Percentiles rank a stretch among this genome's conserved stretches.
phyloP scores from a whole-genome alignment of 225 moss, liverwort and hornwort genomes.

The Antitrichia curtipendula region DNA sequence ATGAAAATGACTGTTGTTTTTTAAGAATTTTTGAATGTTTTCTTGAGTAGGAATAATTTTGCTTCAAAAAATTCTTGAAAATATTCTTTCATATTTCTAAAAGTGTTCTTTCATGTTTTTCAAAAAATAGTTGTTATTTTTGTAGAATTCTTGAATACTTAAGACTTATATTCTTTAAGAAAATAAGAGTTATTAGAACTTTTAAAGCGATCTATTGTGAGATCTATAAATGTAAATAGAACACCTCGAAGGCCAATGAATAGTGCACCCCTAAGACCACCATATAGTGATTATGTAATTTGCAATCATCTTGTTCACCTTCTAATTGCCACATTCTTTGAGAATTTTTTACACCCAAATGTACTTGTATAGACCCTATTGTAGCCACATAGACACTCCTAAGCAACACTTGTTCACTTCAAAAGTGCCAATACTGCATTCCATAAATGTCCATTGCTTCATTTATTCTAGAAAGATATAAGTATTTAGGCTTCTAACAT shows the following conservation, averaged over 20 bases:
- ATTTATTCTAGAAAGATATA: too few relatives aligned
- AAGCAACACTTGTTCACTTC: not conserved
- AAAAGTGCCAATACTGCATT: not conserved
- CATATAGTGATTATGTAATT: not conserved
- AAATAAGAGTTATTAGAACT: not conserved
- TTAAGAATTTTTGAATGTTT: too few relatives aligned
- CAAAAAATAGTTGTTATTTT: too few relatives aligned
- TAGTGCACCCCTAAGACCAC: not conserved
- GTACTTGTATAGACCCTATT: too few relatives aligned
- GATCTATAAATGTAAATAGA: too few relatives aligned
- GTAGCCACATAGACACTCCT: too few relatives aligned
- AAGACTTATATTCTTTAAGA: fast-evolving
- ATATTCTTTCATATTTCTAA: not conserved
- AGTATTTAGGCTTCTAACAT: not conserved
- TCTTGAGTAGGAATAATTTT: not conserved
- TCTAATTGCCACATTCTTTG: not conserved
- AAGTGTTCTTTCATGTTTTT: not conserved
- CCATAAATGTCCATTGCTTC: too few relatives aligned
- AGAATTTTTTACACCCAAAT: too few relatives aligned
- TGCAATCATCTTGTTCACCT: not conserved
- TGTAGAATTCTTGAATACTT: not conserved
- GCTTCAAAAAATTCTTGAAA: too few relatives aligned
- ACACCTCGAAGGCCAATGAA: fast-evolving
- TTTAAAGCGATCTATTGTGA: fast-evolving
- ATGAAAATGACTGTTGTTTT: fast-evolving